Conservation (phyloP, 164 flowering plant species). For the Sedum album region DNA sequence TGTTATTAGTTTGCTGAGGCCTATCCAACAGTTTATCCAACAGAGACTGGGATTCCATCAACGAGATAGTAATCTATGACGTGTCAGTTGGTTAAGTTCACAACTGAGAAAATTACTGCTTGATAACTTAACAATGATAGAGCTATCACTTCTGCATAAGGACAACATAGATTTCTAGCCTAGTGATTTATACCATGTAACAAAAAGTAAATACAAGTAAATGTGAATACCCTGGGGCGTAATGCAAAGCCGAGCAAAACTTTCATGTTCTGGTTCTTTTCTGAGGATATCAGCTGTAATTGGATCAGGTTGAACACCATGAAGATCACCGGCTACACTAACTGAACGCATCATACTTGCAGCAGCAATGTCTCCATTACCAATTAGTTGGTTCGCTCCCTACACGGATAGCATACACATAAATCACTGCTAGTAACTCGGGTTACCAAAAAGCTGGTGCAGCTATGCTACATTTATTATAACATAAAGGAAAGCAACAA, state of each 20-base stretch:
- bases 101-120: neutral
- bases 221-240: constrained; percentile 58
- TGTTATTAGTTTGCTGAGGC: neutral
- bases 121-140: neutral
- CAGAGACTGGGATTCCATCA: neutral
- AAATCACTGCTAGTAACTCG: neutral
- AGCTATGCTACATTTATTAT: neutral
- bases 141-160: neutral
- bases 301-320: constrained; percentile 95
- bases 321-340: constrained; percentile 92
- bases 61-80: neutral
- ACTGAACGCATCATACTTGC: constrained; percentile 89
- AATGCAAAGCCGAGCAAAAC: constrained; percentile 66
- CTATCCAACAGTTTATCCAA: neutral
- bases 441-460: neutral
- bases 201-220: neutral
- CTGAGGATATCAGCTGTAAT: constrained; percentile 95
- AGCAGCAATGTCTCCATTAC: constrained; percentile 59
- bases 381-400: constrained; percentile 36
- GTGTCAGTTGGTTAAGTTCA: neutral
- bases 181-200: neutral
- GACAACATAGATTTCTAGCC: neutral
- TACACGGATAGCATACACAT: constrained; percentile 34
- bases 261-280: constrained; percentile 94
- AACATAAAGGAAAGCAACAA: neutral